Evolutionary conservation across 2,329 filamentous ascomycete species (phyloP), one percentile per base, ranked within the genome.

Genomic region (Fusarium stilboides): DNA sequence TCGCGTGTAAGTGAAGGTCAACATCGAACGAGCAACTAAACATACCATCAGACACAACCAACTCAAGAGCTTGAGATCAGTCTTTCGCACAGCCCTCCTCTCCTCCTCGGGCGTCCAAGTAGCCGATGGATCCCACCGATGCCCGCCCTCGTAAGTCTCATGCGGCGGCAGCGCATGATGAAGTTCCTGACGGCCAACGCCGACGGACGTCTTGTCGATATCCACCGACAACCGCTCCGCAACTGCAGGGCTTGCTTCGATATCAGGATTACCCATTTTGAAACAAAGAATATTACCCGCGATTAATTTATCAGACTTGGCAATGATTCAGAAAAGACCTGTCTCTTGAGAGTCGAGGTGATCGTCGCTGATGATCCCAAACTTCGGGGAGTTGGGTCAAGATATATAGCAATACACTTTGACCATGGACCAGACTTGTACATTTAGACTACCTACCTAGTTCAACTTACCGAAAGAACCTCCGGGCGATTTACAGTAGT

Each of bases 31-130:
- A 49, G 19, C 3, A 19, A 22, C 12, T 9, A 6, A 15, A 58
- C 74, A 44, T 61, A 77, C 76, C 82, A 84, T 84, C 22, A 83
- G 62, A 62, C 82, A 84, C 6, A 84, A 58, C 79, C 80, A 82
- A 22, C 75, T 74, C 33, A 84, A 70, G 6, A 85, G 76, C 20
- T 74, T 77, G 7, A 82, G 31, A 62, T 85, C 83, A 1, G 81
- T 83, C 80, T 88, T 90, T 45, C 86, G 79, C 26, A 90, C 82
- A 5, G 89, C 79, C 14, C 74, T 79, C 65, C 78, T 83, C 77
- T 91, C 89, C 71, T 91, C 89, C 34, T 83, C 81, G 5, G 81
- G 76, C 17, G 85, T 84, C 89, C 89, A 91, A 44, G 74, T 75
- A 8, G 76, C 77, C 13, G 73, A 49, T 0, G 80, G 79, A 58